phyloP scores from a whole-genome alignment of 805 yeast genomes.

The Candida mattraensis region DNA sequence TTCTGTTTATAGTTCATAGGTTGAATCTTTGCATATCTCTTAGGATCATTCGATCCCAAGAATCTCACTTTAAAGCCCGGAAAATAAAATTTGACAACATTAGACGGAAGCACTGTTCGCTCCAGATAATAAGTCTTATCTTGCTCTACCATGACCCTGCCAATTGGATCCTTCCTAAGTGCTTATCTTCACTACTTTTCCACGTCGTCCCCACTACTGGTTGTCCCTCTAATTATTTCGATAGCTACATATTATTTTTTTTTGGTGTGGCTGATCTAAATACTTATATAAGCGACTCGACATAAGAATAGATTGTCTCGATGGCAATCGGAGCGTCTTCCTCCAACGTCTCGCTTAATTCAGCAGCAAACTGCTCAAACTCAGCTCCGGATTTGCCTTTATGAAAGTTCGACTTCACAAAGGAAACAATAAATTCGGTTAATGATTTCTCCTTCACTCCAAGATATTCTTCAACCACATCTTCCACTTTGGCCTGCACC shows the following conservation, averaged over 20 bases:
- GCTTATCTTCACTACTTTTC: too few species aligned
- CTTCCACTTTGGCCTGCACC: slow-evolving; percentile 39
- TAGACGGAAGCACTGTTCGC: slow-evolving; percentile 28
- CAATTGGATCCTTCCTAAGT: neutral
- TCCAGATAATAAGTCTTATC: slow-evolving; percentile 18
- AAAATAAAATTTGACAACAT: slow-evolving; percentile 20
- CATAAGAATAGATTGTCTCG: slow-evolving; percentile 15
- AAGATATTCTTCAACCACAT: slow-evolving; percentile 48
- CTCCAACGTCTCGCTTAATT: slow-evolving; percentile 48
- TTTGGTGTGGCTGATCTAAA: slow-evolving; percentile 5
- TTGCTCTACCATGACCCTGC: slow-evolving; percentile 3
- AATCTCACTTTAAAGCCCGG: slow-evolving; percentile 23
- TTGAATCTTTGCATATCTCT: slow-evolving; percentile 13
- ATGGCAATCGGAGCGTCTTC: slow-evolving; percentile 39
- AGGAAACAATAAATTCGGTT: slow-evolving; percentile 41
- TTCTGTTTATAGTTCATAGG: slow-evolving; percentile 8
- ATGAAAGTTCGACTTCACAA: slow-evolving; percentile 36
- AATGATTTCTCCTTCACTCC: slow-evolving; percentile 56
- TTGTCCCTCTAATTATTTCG: too few species aligned
- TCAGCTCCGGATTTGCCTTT: slow-evolving; percentile 28
- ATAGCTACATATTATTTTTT: too few species aligned
- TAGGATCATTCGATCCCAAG: slow-evolving; percentile 8
- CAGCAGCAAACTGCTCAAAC: slow-evolving; percentile 40
- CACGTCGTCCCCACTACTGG: too few species aligned
- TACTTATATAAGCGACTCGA: slow-evolving; percentile 4